Conservation (phyloP, 768 basidiomycete species). For the Mycena filopes region DNA sequence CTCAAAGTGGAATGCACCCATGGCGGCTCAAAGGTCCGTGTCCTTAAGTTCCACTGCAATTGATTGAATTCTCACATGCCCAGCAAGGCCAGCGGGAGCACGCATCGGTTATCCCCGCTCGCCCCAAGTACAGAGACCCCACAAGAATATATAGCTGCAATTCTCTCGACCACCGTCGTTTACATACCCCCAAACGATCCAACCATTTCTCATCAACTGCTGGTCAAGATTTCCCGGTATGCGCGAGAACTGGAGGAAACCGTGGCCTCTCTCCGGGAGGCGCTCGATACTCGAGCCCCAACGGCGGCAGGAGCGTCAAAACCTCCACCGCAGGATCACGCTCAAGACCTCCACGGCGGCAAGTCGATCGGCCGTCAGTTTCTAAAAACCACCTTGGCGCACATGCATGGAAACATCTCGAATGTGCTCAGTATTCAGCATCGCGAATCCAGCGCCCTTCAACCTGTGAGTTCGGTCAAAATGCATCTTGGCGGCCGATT, state of each 20-base stretch:
- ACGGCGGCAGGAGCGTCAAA: too few species aligned
- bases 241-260: constrained; percentile 16
- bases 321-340: too few species aligned
- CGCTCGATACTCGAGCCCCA: too few species aligned
- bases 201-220: not conserved
- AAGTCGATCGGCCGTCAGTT: too few species aligned
- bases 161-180: constrained; percentile 10
- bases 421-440: constrained; percentile 14
- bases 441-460: constrained; percentile 30
- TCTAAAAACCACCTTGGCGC: not conserved
- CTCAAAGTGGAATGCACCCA: constrained; percentile 64
- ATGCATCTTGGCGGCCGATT: not conserved
- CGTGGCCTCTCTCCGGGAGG: not conserved
- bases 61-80: too few species aligned
- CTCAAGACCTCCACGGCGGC: too few species aligned
- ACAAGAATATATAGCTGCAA: constrained; percentile 10
- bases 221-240: constrained; percentile 12
- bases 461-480: constrained; percentile 8
- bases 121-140: not conserved
- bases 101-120: too few species aligned
- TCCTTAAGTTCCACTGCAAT: not conserved
- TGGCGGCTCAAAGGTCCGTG: constrained; percentile 59
- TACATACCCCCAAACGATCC: constrained; percentile 11
- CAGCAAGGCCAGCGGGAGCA: too few species aligned
- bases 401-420: not conserved